Evolutionary conservation across 306 rosid genomes (phyloP), one percentile per base, ranked within the genome.

Genomic region (Cicer arietinum): DNA sequence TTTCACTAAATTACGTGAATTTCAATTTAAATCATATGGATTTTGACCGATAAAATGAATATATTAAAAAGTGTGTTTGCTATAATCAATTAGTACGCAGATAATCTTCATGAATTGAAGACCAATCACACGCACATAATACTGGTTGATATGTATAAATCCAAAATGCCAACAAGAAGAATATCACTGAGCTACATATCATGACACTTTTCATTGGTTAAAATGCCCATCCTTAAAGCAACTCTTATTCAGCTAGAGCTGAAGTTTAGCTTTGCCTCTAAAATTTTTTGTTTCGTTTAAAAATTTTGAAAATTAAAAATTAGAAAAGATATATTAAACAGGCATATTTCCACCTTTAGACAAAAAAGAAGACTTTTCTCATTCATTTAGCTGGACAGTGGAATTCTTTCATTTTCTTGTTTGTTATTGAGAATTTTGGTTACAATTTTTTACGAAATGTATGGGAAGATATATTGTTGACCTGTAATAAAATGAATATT

Each of bases 281-380:
- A 25, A 18, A 0, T 18, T 25, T 25, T 25, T 25, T 25, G 30
- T 25, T 25, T 2, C 4, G 4, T 25, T 25, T 25, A 25, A 2
- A 25, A 25, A 25, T 2, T 25, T 25, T 25, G 35, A 25, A 25
- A 25, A 25, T 3, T 2, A 25, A 25, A 25, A 47, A 50, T 50
- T 3, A 50, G 20, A 50, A 50, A n/a, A 50, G 1, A 51, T 6
- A 51, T 6, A 51, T 14, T 51, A 14, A 51, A 14, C 10, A 14
- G 2, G 56, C 56, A 51, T 51, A 51, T 51, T n/a, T 51, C 9
- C 56, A 51, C 3, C 56, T 2, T 51, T 11, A 11, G 52, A 47
- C 52, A 47, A 47, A n/a, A 56, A 82, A 22, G 9, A 77, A 18
- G 59, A 82, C 68, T 72, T 77, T 71, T 47, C 56, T 46, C 48